Evolutionary conservation across 495 filamentous ascomycete species (phyloP).

Genomic region (Neurospora sp.): DNA sequence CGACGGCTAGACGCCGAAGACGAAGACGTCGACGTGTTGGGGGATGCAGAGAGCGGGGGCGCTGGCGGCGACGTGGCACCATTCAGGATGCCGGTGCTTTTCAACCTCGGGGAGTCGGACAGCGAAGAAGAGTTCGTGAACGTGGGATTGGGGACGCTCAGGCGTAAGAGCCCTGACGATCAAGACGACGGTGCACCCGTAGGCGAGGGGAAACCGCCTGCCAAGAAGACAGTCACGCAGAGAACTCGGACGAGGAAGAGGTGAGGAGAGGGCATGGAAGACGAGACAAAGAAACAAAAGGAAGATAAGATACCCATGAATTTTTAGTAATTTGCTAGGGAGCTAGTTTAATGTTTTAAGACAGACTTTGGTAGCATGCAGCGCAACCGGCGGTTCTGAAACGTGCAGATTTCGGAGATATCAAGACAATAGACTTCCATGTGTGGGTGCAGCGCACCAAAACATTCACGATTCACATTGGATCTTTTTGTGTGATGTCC

Average conservation of each 20-base stretch:
- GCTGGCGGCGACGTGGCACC: conserved; percentile 45
- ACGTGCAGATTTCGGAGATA: not conserved
- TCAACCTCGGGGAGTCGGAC: conserved; percentile 65
- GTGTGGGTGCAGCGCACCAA: not conserved
- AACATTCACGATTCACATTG: not conserved
- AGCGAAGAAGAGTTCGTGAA: conserved; percentile 83
- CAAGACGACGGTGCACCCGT: conserved; percentile 30
- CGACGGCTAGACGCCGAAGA: conserved; percentile 75
- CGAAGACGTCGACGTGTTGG: conserved; percentile 78
- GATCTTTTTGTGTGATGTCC: not conserved
- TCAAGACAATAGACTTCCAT: too few relatives aligned
- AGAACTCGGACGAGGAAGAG: conserved; percentile 22
- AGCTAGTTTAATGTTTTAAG: not conserved
- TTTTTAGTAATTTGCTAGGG: not conserved
- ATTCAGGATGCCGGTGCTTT: conserved; percentile 80
- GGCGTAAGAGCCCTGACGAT: conserved; percentile 53
- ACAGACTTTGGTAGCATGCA: not conserved
- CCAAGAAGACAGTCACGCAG: conserved; percentile 21
- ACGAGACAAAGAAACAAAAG: conserved; percentile 12
- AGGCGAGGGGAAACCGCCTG: conserved; percentile 19
- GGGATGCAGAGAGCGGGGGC: conserved; percentile 43
- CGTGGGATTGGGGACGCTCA: conserved; percentile 74
- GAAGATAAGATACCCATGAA: not conserved
- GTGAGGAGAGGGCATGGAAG: conserved; percentile 20
- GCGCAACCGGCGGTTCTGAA: not conserved